Percentiles rank a stretch among this genome's conserved stretches.
Evolutionary conservation across 2,329 filamentous ascomycete species (phyloP).

Genomic region (Simplicillium sp.): DNA sequence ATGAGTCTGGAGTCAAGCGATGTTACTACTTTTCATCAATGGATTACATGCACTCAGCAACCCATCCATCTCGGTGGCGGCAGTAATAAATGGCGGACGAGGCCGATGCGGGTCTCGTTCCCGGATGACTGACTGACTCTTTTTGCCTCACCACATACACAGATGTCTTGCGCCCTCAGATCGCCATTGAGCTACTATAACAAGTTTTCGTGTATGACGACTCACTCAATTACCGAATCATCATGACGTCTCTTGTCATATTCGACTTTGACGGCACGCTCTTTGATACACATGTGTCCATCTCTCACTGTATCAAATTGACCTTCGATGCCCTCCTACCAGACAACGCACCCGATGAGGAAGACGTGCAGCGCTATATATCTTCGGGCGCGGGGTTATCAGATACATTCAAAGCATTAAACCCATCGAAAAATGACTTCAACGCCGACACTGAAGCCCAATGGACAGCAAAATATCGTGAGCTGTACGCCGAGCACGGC

Average conservation of each 20-base stretch:
- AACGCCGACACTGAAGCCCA: conserved; percentile 1
- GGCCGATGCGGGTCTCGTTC: too few relatives aligned
- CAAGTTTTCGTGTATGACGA: too few relatives aligned
- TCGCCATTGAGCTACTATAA: too few relatives aligned
- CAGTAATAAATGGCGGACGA: too few relatives aligned
- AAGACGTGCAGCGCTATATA: conserved; percentile 7
- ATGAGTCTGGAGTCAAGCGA: too few relatives aligned
- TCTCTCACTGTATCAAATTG: conserved; percentile 8
- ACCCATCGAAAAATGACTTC: background rate
- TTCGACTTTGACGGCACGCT: conserved; percentile 11
- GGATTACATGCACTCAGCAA: too few relatives aligned
- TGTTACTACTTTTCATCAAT: too few relatives aligned
- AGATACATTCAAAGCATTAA: conserved; percentile 6
- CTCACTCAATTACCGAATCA: background rate
- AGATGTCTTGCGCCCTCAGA: too few relatives aligned
- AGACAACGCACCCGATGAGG: conserved; percentile 1
- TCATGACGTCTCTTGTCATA: conserved; percentile 7
- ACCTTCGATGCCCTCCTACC: conserved; percentile 8
- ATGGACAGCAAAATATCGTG: conserved; percentile 7
- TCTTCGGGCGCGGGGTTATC: conserved; percentile 7
- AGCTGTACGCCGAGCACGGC: conserved; percentile 6
- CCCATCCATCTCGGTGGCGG: too few relatives aligned
- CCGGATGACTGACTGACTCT: too few relatives aligned
- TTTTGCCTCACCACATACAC: too few relatives aligned
- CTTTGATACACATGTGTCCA: conserved; percentile 9